phyloP scores from a whole-genome alignment of 129 eudicot species.

The Centrapalus pauciflorus region DNA sequence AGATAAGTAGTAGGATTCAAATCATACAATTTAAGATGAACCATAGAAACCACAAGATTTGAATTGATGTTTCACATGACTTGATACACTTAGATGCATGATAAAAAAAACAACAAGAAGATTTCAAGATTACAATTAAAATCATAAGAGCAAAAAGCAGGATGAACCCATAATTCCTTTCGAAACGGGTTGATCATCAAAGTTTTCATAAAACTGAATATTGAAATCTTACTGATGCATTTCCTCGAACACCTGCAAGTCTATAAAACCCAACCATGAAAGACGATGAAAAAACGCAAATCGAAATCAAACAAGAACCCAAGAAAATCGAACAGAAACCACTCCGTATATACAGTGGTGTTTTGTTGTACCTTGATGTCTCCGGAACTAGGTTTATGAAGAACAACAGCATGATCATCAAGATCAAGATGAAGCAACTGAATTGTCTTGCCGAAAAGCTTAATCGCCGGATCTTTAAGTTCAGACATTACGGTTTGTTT shows the following conservation, averaged over 20 bases:
- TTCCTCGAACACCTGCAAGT: conserved; percentile 19
- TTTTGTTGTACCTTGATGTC: conserved; percentile 22
- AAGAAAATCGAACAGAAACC: neutral
- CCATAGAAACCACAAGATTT: conserved; percentile 7
- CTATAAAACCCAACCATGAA: neutral
- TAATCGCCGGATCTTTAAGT: conserved; percentile 42
- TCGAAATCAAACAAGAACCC: neutral
- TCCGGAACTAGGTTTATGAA: neutral
- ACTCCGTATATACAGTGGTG: neutral
- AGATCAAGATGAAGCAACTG: conserved; percentile 23
- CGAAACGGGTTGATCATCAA: conserved; percentile 19
- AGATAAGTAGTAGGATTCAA: neutral
- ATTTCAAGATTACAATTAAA: neutral
- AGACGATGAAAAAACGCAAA: neutral
- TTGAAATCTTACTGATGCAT: conserved; percentile 5
- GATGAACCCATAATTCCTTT: conserved; percentile 17
- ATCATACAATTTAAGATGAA: neutral
- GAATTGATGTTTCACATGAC: neutral
- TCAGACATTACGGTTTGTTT: conserved; percentile 24
- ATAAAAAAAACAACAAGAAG: too few relatives aligned
- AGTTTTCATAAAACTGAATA: neutral
- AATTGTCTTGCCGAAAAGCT: conserved; percentile 52
- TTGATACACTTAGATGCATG: neutral
- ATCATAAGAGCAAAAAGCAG: neutral
- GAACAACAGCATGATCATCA: neutral